Base-by-base conservation (phyloP, 1,139 yeast species). In the Geotrichum klebahnii region DNA sequence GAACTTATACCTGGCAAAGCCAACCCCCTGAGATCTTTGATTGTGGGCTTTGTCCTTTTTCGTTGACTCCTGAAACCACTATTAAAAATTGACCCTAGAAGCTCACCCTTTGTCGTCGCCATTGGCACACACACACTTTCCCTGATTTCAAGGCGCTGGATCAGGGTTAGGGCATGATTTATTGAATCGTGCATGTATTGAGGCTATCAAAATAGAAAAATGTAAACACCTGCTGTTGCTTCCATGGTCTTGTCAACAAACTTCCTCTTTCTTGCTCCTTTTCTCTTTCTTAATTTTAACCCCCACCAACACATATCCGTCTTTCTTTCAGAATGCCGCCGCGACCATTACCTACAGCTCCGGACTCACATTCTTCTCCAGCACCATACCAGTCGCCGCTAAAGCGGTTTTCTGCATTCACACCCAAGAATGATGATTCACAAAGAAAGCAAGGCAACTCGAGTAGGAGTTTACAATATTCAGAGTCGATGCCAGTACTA, bases 401-500 rank as follows among this genome's bases (percentile, higher is more conserved):
- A 9, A 36, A 31, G 32, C 42, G 37, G 3, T 45, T 14, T 37
- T 44, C 47, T n/a, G 34, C 41, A 12, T 19, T 32, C 16, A 9
- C 23, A 3, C 35, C 37, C 2, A 41, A 14, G 36, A 14, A 39
- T 16, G 20, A 22, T 26, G 42, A 38, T 10, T 20, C 16, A 3
- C n/a, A 20, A 14, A 14, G 12, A 8, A 32, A 26, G 10, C 32
- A 24, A 24, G 10, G 20, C 17, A 22, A 38, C 10, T 10, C 45
- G 6, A 43, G 48, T 17, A 48, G 44, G 16, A 39, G 44, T 12
- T 43, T 48, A 17, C 52, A 48, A 23, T 48, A 42, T 24, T 48
- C 52, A n/a, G 48, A 38, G 4, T 48, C 52, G 3, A 48, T 48
- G 52, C 52, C 52, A 3, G 52, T 48, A 5, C 33, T 46, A 44